A percentile compares a stretch with the other conserved stretches of the same genome.
Conservation (phyloP, 1,284 basidiomycete genomes). For the Puccinia coronata region DNA sequence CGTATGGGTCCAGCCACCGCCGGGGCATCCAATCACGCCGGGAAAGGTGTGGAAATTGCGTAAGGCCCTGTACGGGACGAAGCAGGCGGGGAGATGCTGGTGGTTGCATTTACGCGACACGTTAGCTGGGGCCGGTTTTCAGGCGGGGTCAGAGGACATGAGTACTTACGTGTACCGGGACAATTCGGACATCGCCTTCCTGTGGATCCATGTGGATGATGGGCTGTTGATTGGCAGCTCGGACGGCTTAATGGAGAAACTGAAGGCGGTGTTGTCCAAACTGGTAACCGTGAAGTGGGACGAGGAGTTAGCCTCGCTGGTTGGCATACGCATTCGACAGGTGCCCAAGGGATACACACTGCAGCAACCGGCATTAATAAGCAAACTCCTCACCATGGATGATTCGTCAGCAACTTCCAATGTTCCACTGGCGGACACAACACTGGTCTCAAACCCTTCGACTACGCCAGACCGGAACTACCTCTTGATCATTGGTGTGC, state of each 20-base stretch:
- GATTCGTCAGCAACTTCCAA: no score
- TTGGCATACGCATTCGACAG: not conserved
- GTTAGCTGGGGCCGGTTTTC: not conserved
- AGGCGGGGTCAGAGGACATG: not conserved
- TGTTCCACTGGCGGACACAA: not conserved
- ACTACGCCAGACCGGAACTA: not conserved
- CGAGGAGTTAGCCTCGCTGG: not conserved
- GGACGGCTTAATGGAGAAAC: not conserved
- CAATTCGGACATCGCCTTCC: not conserved
- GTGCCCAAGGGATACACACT: not conserved
- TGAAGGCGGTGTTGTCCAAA: not conserved
- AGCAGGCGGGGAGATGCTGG: not conserved
- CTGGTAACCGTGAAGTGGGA: no score
- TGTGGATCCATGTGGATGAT: not conserved
- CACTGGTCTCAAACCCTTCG: not conserved
- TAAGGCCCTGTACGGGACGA: conserved; percentile 18
- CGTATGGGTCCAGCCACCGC: not conserved
- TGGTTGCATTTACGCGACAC: not conserved
- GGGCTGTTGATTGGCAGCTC: not conserved
- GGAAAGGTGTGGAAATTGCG: not conserved
- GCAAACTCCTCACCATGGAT: not conserved
- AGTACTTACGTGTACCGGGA: not conserved
- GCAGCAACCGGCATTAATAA: not conserved
- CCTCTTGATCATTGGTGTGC: not conserved
- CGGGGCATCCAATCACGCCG: not conserved